Base-by-base conservation (phyloP, 2,329 filamentous ascomycete genomes). In the Arthrocladium fulminans region DNA sequence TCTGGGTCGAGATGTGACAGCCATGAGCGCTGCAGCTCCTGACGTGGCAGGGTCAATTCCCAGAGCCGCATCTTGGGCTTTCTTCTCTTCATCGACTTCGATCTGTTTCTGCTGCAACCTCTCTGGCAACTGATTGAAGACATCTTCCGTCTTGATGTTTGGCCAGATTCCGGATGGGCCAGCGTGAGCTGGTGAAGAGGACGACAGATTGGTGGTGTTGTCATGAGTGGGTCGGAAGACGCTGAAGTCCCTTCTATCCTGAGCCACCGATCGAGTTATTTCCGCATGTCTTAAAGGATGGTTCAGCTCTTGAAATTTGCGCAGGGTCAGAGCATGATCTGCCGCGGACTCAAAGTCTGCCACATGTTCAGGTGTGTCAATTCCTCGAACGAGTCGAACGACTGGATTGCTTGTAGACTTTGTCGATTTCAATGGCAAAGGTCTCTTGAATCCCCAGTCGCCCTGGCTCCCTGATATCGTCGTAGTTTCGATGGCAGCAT, bases 391-490 rank as follows among this genome's bases (percentile, higher is more conserved):
- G 57, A 97, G 70, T 55, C 86, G 80, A 47, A 95, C 77, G 43
- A 86, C 73, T 8, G 88, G 86, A n/a, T 81, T 82, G 5, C 82
- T 80, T 5, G 80, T 81, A 47, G 79, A 79, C 17, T 80, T 78
- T 3, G 87, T 89, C 2, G 84, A 81, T 63, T 83, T 83, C 7
- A 83, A 69, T 1, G 90, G 90, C 4, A 97, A 73, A 1, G 88
- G 75, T 48, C 90, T 76, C 71, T 97, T 97, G 59, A 96, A 72
- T 12, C 90, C 90, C 89, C 90, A 97, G 62, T 97, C 90, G 29
- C 90, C 90, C 61, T 79, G 79, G 34, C 74, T 71, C 20, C 87
- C 76, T 6, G 88, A 89, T 15, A 80, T 75, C 38, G 76, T 70
- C 4, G 88, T 83, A 0, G 88, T 89, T 12, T 83, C 82, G 62